Base-by-base conservation (phyloP, 139 green algal genomes). In the Chlamydomonas urium region DNA sequence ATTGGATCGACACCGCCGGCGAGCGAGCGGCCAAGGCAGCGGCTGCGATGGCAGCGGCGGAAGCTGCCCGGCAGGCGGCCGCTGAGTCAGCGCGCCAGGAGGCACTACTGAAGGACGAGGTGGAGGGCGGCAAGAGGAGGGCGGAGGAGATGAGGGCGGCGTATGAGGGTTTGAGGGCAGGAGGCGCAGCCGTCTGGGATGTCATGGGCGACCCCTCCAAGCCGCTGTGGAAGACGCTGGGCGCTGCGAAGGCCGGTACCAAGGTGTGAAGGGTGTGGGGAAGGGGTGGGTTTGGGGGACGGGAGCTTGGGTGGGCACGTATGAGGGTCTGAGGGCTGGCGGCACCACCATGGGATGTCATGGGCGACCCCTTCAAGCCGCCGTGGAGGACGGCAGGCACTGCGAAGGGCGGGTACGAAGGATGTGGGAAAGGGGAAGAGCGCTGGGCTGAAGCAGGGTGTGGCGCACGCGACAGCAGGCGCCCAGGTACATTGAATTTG, bases 1-100 rank as follows among this genome's bases (percentile, higher is more conserved):
- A 80, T 47, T 94, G 89, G 87, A 47, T 82, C 2, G 76, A 78
- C 37, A 42, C 29, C 5, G 56, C 56, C 21, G 21, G 21, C 5
- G 29, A 69, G 28, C 26, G 14, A 24, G 59, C 35, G 26, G 45
- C 38, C 23, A 53, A 38, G 23, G 36, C 50, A n/a, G 72, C 35
- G 32, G n/a, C 33, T 0, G n/a, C 35, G 14, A 42, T 59, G 65
- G 17, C 29, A 47, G 72, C 60, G n/a, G 77, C 65, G 0, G 82
- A 85, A 26, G 45, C 70, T 47, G 63, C 32, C 24, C 77, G 77
- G 37, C 61, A 42, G 17, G 80, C 77, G 67, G 80, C 85, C 67
- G 75, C 65, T 4, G 63, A 78, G 53, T 21, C 19, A 1, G 47
- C 72, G 68, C 61, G 68, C 3, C 63, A 81, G 26, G 74, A 74